Conservation (phyloP, 495 filamentous ascomycete species). For the Thozetella sp. region DNA sequence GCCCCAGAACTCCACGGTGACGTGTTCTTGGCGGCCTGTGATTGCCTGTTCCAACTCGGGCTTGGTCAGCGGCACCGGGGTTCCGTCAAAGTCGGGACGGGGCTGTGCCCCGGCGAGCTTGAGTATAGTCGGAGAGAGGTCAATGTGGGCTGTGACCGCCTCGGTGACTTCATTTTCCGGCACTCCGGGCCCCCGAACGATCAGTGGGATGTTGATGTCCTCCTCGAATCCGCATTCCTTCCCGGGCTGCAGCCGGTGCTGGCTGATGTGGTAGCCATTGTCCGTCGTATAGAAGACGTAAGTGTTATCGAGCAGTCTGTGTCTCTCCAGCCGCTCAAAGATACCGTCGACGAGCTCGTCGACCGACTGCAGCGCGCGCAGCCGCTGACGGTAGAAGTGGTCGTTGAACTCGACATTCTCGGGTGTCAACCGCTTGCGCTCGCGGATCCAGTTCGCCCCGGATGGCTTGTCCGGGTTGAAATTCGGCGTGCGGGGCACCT, state of each 20-base stretch:
- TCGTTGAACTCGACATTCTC: conserved; percentile 66
- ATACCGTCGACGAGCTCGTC: conserved; percentile 70
- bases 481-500: conserved; percentile 52
- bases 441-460: conserved; percentile 64
- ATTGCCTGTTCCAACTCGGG: conserved; percentile 25
- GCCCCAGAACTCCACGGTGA: conserved; percentile 70
- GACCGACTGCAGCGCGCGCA: conserved; percentile 66
- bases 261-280: conserved; percentile 77
- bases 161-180: conserved; percentile 42
- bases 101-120: conserved; percentile 48
- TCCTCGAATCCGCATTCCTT: conserved; percentile 75
- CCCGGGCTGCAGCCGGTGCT: conserved; percentile 71
- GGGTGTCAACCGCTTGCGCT: conserved; percentile 51
- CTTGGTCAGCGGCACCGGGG: conserved; percentile 50
- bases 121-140: conserved; percentile 69
- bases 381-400: conserved; percentile 64
- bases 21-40: conserved; percentile 57
- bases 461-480: conserved; percentile 56
- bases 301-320: conserved; percentile 63
- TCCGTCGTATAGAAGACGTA: conserved; percentile 75
- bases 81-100: conserved; percentile 61
- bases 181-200: conserved; percentile 63
- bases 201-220: conserved; percentile 72
- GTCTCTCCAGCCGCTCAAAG: conserved; percentile 49
- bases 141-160: conserved; percentile 68